These are phyloP conservation scores for Jatropha podagrica DNA, from an alignment of 441 rosid species.

Conservation along the genomic window DNA sequence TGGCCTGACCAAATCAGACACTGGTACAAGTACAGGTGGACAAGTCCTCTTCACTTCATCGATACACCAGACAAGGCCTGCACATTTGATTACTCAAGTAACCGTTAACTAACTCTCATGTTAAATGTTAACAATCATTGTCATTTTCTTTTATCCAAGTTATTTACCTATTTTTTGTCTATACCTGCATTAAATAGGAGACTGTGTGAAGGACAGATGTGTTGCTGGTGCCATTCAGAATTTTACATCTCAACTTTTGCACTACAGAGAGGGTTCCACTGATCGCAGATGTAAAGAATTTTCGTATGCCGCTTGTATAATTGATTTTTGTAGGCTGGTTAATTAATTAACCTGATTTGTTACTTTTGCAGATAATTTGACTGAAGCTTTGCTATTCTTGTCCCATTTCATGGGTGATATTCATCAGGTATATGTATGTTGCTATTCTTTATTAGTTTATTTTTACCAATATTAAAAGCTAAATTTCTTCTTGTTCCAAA, in stretches of 20 bases:
- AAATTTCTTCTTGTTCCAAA: neutral
- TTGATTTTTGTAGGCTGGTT: neutral
- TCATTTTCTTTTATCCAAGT: neutral
- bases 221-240: constrained; percentile 90
- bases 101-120: neutral
- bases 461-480: neutral
- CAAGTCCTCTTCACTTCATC: constrained; percentile 88
- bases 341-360: neutral
- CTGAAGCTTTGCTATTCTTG: constrained; percentile 85
- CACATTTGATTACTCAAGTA: constrained; percentile 67
- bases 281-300: constrained; percentile 70
- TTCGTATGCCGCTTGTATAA: neutral
- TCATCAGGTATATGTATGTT: constrained; percentile 57
- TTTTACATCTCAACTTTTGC: constrained; percentile 85
- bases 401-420: constrained; percentile 97
- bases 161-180: neutral
- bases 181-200: constrained; percentile 51
- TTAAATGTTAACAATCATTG: neutral
- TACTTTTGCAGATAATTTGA: constrained; percentile 67
- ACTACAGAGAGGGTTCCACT: constrained; percentile 73
- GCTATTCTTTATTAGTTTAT: neutral
- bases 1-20: constrained; percentile 98
- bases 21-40: constrained; percentile 88
- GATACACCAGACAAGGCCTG: constrained; percentile 87
- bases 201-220: constrained; percentile 67